Evolutionary conservation across 139 green algal species (phyloP), one percentile per base, ranked within the genome.

Genomic region (Nannochloris sp.): DNA sequence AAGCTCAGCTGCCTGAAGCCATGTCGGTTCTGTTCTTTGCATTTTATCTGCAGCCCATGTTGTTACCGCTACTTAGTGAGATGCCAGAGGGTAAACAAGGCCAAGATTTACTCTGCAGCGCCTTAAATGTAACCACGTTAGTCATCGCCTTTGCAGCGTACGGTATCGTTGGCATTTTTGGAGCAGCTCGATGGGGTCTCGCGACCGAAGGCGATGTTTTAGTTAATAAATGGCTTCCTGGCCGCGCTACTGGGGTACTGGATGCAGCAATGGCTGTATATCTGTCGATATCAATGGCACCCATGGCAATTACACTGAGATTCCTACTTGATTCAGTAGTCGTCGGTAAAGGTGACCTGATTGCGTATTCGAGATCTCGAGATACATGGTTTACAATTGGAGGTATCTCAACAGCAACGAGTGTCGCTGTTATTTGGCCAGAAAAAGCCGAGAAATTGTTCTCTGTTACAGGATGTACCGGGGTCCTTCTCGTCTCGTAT

Each of bases 1-100:
- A 25, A 4, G 54, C 68, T 19, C 34, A 57, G 59, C 34, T 85
- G 15, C 79, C 79, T 19, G 73, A 80, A 45, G 61, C 76, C 1
- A 60, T 85, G 33, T 60, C 58, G 2, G 58, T 85, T 56, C 47
- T 85, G 30, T 75, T 64, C 29, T 85, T 84, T 72, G 79, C 76
- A 3, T 85, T 85, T 61, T 85, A 85, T 45, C 35, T 85, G 3
- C 67, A 80, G 9, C 79, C 79, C 12, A 78, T 84, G 71, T 60
- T 85, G 39, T 66, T 85, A 65, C 79, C 79, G 3, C 37, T 85
- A 64, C 69, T 84, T 37, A 35, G 54, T 15, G 79, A 85, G 61
- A 84, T 85, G 79, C 79, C 79, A 0, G 13, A 55, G 4, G 78
- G 78, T 5, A 12, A 27, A 8, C 2, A 60, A 15, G 77, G 76